These are phyloP conservation scores for Neurospora africana DNA, from an alignment of 495 filamentous ascomycete genomes.

Conservation along the genomic window DNA sequence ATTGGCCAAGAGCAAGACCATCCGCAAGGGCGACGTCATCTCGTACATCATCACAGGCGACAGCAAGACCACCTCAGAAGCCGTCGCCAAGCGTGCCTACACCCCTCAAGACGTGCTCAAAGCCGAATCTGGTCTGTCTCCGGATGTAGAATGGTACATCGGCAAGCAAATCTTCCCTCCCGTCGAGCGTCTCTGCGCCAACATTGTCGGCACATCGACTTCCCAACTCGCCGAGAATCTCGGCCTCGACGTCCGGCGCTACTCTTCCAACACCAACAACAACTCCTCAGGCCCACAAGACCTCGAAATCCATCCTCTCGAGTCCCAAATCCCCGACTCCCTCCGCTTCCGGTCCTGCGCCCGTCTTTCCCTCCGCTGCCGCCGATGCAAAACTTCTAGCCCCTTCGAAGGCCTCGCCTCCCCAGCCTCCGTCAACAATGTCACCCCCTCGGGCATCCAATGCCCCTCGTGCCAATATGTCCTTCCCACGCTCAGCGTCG, in stretches of 20 bases:
- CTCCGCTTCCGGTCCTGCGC: constrained; percentile 73
- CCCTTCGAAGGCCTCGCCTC: constrained; percentile 62
- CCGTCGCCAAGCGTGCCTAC: constrained; percentile 77
- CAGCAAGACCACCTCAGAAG: constrained; percentile 58
- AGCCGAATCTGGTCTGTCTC: constrained; percentile 58
- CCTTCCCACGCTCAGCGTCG: constrained; percentile 60
- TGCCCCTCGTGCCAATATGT: constrained; percentile 52
- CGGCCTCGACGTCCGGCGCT: constrained; percentile 81
- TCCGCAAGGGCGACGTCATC: constrained; percentile 91
- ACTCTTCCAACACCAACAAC: constrained; percentile 33
- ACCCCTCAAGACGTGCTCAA: constrained; percentile 78
- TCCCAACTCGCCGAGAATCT: constrained; percentile 83
- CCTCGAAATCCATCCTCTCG: constrained; percentile 70
- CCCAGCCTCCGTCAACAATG: constrained; percentile 38
- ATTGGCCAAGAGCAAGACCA: constrained; percentile 71
- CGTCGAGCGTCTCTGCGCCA: constrained; percentile 94
- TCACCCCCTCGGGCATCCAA: constrained; percentile 60
- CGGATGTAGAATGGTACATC: constrained; percentile 92
- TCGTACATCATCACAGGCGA: constrained; percentile 85
- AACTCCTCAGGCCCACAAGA: constrained; percentile 39
- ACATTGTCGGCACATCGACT: constrained; percentile 84
- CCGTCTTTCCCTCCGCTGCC: constrained; percentile 67
- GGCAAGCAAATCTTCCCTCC: constrained; percentile 98
- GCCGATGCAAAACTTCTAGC: constrained; percentile 60
- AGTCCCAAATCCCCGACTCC: constrained; percentile 84